phyloP scores from a whole-genome alignment of 148 eudicot species.

The Silene conica region DNA sequence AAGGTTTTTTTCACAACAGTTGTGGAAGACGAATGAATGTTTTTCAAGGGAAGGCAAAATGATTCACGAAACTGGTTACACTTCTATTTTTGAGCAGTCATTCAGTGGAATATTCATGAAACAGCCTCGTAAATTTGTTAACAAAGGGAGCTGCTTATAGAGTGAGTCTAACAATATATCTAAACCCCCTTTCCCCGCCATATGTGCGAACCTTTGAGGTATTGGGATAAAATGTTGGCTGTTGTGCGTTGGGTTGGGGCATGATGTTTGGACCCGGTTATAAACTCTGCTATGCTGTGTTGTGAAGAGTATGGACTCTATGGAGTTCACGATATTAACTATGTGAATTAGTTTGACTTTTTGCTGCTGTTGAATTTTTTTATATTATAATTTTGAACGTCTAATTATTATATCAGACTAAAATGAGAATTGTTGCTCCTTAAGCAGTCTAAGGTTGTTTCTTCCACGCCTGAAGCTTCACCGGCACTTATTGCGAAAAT shows the following conservation, averaged over 20 bases:
- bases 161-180: not conserved
- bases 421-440: not conserved
- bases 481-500: constrained; percentile 37
- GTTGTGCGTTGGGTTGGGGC: not conserved
- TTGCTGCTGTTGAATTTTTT: not conserved
- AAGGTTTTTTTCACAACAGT: too few relatives aligned
- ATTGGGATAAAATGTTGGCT: not conserved
- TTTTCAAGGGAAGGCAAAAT: too few relatives aligned
- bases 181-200: not conserved
- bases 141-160: not conserved
- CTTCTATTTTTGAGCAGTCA: too few relatives aligned
- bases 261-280: not conserved
- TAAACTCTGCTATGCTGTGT: not conserved
- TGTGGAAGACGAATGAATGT: too few relatives aligned
- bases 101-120: not conserved
- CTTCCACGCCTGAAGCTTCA: constrained; percentile 38
- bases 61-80: too few relatives aligned
- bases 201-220: not conserved
- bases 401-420: not conserved
- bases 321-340: not conserved
- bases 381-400: not conserved
- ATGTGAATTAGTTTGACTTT: not conserved
- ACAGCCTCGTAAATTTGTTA: not conserved
- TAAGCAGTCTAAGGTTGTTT: constrained; percentile 32
- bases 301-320: not conserved